Conservation (phyloP, 495 filamentous ascomycete species). For the Parathielavia hyrcaniae region DNA sequence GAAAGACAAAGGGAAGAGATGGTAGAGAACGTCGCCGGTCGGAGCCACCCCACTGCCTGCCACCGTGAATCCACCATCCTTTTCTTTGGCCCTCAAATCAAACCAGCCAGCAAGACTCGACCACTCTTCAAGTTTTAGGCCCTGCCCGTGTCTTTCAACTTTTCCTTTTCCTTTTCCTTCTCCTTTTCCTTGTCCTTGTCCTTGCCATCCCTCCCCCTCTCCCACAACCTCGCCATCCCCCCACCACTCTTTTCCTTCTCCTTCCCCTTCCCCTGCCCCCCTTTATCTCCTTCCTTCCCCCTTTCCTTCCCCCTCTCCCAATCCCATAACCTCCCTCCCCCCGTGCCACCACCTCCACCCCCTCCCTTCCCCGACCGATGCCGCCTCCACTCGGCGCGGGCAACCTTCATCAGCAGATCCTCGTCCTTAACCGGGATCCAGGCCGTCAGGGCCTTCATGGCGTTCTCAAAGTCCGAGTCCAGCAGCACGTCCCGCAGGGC, state of each 20-base stretch:
- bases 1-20: background rate
- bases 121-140: background rate
- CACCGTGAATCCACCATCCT: background rate
- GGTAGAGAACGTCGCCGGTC: background rate
- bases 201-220: background rate
- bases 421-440: slow-evolving; percentile 95
- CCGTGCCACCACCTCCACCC: background rate
- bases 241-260: background rate
- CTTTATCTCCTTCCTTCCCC: background rate
- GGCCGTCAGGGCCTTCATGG: slow-evolving; percentile 94
- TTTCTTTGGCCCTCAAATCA: background rate
- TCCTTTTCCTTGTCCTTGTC: slow-evolving; percentile 6
- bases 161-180: slow-evolving; percentile 7
- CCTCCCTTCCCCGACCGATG: slow-evolving; percentile 35
- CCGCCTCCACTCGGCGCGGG: slow-evolving; percentile 84
- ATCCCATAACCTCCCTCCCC: background rate
- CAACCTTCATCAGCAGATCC: slow-evolving; percentile 89
- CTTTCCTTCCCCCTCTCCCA: background rate
- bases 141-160: background rate
- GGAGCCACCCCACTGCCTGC: background rate
- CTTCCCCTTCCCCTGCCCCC: background rate
- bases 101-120: background rate
- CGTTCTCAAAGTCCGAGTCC: slow-evolving; percentile 93
- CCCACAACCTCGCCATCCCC: background rate
- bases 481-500: slow-evolving; percentile 86